A percentile compares a stretch with the other conserved stretches of the same genome.
Conservation (phyloP, 1,284 basidiomycete genomes). For the Sporisorium scitamineum region DNA sequence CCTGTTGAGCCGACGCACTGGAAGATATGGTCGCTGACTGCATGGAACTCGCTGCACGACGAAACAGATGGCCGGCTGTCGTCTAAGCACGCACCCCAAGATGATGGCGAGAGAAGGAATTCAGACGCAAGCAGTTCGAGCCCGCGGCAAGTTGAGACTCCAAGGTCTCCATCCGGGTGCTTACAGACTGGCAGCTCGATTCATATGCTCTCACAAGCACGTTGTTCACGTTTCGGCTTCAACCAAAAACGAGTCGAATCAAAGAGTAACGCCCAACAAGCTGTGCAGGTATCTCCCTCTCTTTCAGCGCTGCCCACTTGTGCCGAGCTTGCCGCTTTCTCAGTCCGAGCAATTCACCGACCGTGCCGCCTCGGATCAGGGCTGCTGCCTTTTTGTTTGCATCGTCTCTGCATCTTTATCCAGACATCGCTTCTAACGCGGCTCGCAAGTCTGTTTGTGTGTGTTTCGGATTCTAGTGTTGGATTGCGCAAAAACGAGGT, state of each 20-base stretch:
- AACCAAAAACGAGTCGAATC: background rate
- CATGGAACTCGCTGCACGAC: background rate
- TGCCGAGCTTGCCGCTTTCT: background rate
- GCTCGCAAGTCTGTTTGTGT: background rate
- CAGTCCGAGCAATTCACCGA: too few relatives aligned
- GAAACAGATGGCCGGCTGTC: background rate
- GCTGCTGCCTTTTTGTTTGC: background rate
- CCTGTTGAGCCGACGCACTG: background rate
- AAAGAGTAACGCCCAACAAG: background rate
- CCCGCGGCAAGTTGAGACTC: background rate
- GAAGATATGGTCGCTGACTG: background rate
- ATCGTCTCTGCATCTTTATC: too few relatives aligned
- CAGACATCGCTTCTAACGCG: background rate
- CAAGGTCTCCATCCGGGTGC: background rate
- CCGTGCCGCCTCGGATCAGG: background rate
- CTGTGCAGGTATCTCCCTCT: too few relatives aligned
- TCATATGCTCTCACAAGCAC: background rate
- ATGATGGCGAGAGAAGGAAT: background rate
- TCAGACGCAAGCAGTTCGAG: background rate
- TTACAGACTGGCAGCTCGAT: background rate
- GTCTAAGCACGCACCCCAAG: background rate
- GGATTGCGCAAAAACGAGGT: constrained; percentile 18
- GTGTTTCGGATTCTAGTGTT: constrained; percentile 21
- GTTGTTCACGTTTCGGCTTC: background rate
- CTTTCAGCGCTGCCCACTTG: background rate